These are phyloP conservation scores for Brassica rapa DNA, from an alignment of 345 rosid species.

Conservation along the genomic window DNA sequence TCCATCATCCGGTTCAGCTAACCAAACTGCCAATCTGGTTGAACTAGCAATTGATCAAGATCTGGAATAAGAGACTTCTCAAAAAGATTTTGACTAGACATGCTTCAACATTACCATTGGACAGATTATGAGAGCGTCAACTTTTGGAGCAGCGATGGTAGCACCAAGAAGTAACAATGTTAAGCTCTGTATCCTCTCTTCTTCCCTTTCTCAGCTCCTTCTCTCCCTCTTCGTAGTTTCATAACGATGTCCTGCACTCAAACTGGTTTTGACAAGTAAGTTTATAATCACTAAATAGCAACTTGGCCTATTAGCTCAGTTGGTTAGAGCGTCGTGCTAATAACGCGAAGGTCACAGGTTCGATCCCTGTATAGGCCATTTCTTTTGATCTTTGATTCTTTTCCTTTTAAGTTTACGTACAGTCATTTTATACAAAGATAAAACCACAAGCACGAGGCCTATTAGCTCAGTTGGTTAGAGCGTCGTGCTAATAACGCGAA, in stretches of 20 bases:
- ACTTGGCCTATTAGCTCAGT: constrained; percentile 57
- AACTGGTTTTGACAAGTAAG: no score
- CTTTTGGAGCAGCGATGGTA: neutral
- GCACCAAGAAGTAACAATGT: neutral
- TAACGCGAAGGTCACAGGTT: constrained; percentile 94
- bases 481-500: constrained; percentile 98
- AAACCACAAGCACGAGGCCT: neutral
- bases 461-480: constrained; percentile 89
- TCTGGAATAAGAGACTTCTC: neutral
- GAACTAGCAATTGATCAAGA: constrained; percentile 11
- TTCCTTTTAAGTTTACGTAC: no score
- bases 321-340: constrained; percentile 97
- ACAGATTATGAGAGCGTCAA: neutral
- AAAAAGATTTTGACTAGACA: neutral
- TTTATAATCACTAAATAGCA: neutral
- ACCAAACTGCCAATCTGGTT: neutral
- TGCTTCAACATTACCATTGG: constrained; percentile 1
- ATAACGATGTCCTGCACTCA: neutral
- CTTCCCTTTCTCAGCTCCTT: neutral
- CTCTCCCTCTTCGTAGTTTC: neutral
- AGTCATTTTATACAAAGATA: no score
- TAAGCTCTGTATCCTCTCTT: neutral
- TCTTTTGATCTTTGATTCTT: neutral
- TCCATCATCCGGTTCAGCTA: constrained; percentile 2
- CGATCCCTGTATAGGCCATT: constrained; percentile 62